These are phyloP conservation scores for Saccharomycopsis sp. DNA, from an alignment of 805 yeast species.

Conservation along the genomic window DNA sequence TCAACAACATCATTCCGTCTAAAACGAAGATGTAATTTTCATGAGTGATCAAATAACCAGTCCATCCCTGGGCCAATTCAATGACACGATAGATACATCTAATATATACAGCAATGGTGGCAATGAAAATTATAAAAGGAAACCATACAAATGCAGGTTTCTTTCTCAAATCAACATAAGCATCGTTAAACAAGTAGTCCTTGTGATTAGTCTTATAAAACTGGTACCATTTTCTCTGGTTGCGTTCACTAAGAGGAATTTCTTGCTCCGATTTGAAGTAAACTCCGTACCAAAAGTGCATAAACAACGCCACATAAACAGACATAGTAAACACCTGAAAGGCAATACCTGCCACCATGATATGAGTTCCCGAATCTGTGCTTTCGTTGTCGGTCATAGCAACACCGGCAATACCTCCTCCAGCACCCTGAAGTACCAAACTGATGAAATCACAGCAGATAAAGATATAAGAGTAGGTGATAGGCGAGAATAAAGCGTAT, in stretches of 20 bases:
- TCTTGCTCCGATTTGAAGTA: conserved; percentile 21
- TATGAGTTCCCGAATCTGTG: conserved; percentile 43
- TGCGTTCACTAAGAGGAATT: background rate
- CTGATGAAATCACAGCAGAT: conserved; percentile 59
- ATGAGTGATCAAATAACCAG: conserved; percentile 54
- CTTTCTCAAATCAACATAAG: conserved; percentile 32
- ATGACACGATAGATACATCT: conserved; percentile 70
- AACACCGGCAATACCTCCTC: conserved; percentile 65
- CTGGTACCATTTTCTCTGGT: background rate
- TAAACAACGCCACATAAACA: conserved; percentile 47
- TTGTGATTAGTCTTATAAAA: conserved; percentile 9
- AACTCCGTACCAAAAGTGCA: conserved; percentile 39
- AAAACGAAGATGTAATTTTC: conserved; percentile 54
- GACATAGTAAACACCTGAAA: conserved; percentile 70
- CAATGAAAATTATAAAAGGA: conserved; percentile 39
- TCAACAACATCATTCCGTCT: conserved; percentile 56
- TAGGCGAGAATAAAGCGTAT: conserved; percentile 37
- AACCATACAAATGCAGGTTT: conserved; percentile 35
- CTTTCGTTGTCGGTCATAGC: conserved; percentile 16
- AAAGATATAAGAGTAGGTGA: conserved; percentile 59
- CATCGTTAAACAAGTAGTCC: conserved; percentile 29
- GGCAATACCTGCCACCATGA: conserved; percentile 74
- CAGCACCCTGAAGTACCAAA: conserved; percentile 61
- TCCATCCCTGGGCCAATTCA: conserved; percentile 71
- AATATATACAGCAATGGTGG: conserved; percentile 49